Percentiles rank a stretch among this genome's conserved stretches.
phyloP scores from a whole-genome alignment of 208 protist species.

The Wallacemonas rigidus region DNA sequence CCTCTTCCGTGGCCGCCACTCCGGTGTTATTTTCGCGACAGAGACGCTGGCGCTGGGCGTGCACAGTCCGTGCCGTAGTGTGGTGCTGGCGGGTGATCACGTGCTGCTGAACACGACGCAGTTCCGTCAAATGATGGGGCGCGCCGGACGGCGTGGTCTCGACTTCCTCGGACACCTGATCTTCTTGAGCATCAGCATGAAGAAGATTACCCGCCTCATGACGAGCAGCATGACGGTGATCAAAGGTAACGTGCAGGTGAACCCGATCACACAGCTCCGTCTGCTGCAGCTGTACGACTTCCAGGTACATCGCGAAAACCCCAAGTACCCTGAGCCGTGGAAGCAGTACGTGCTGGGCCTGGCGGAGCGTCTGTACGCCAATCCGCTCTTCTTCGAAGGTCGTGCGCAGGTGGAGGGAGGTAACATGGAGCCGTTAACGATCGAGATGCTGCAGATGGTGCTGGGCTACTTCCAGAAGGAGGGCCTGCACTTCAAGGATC shows the following conservation, averaged over 20 bases:
- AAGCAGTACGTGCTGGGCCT: constrained; percentile 45
- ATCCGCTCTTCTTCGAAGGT: constrained; percentile 86
- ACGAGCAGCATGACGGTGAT: constrained; percentile 91
- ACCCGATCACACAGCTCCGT: constrained; percentile 82
- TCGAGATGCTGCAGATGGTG: constrained; percentile 81
- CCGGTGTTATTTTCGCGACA: constrained; percentile 93
- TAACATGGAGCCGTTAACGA: constrained; percentile 78
- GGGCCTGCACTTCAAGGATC: constrained; percentile 79
- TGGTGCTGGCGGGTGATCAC: constrained; percentile 93
- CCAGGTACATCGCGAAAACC: constrained; percentile 54
- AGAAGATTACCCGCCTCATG: constrained; percentile 91
- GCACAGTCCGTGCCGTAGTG: constrained; percentile 95
- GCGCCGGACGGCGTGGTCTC: constrained; percentile 95
- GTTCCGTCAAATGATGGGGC: constrained; percentile 96
- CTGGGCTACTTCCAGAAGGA: constrained; percentile 76
- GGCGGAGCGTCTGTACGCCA: constrained; percentile 76
- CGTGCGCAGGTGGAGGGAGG: constrained; percentile 54
- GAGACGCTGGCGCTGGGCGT: constrained; percentile 95
- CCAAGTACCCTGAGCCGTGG: constrained; percentile 60
- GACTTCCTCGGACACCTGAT: constrained; percentile 94
- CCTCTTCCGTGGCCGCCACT: constrained; percentile 90
- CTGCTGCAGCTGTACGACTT: constrained; percentile 85
- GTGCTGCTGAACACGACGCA: constrained; percentile 92
- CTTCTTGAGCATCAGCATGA: constrained; percentile 90
- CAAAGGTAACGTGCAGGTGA: constrained; percentile 91